Evolutionary conservation across 2,329 filamentous ascomycete genomes (phyloP), one percentile per base, ranked within the genome.

Genomic region (Pseudocercospora fijiensis): DNA sequence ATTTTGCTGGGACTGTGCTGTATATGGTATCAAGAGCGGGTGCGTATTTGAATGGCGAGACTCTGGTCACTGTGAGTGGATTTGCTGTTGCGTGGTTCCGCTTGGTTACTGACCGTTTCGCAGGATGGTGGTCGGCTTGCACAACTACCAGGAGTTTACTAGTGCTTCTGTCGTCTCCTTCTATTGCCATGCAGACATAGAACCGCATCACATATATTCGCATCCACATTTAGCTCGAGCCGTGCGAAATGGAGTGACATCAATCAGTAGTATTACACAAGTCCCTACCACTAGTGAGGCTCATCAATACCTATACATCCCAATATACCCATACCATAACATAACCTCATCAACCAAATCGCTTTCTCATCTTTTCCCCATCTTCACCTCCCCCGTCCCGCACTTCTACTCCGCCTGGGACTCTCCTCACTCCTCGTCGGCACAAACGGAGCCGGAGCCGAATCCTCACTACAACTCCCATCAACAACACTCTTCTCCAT

Each of bases 11-110:
- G 1, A 79, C 85, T 55, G 82, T 90, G 26, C 73, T 91, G 57
- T 90, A 87, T 78, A 78, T 91, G 72, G 85, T 85, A 3, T 86
- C 85, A 56, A 78, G 83, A 65, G 87, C 87, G 2, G 88, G 88
- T 0, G 85, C 84, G 3, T 90, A 88, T 73, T 79, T 85, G 69
- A 90, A 90, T 74, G 88, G 88, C 2, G 83, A 83, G 64, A 81
- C 87, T 16, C 76, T 89, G 53, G 76, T 89, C 7, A 79, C 85
- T 0, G 88, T 62, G 43, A 43, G 63, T 57, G 6, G 20, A 24
- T 0, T 8, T 7, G 7, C 16, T 4, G 3, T 9, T 22, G 20
- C 18, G 2, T 24, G 6, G 13, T 26, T n/a, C 26, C 27, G 47
- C 28, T 43, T 16, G 22, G n/a, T 28, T 0, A 7, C 37, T 59